Base-by-base conservation (phyloP, 148 eudicot genomes). In the Polygonum maritimum region DNA sequence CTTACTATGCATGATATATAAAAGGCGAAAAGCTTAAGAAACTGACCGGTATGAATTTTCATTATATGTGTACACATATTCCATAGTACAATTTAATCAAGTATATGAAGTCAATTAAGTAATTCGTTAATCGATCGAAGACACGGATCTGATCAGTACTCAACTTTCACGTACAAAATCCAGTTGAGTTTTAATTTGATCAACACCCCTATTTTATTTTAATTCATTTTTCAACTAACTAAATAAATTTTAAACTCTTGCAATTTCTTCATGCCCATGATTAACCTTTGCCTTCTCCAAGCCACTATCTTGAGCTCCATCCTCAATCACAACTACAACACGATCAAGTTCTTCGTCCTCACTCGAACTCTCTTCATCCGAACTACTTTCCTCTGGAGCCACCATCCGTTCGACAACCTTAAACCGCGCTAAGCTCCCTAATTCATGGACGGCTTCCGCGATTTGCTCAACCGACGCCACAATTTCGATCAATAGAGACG, bases 131-230 rank as follows among this genome's bases (percentile, higher is more conserved):
- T 21, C 1, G 2, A 19, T 19, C 31, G n/a, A 54, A 54, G 60
- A 54, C 26, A n/a, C n/a, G 2, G n/a, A 51, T 63, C 36, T 57
- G 40, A 67, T 62, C 16, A 22, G 11, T 15, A 5, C 71, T 15
- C 71, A 67, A 67, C 71, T 67, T 67, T 67, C 71, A 67, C 40
- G 41, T 67, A 35, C 15, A 35, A 67, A 13, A 67, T 67, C 71
- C 21, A 67, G 71, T 67, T 67, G 71, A 67, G 71, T 67, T 60
- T 60, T 31, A 4, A 67, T 36, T 7, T 19, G 12, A 60, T 60
- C 71, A 67, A 36, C 18, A 15, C 44, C 44, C 10, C 71, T 4
- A 16, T 18, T 67, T 67, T 65, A 2, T 31, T 35, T 13, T 63
- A 22, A 22, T 22, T 22, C 35, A 10, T 33, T 63, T 16, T 3